These are phyloP conservation scores for Clonostachys rosea DNA, from an alignment of 2,329 filamentous ascomycete species.

Conservation along the genomic window DNA sequence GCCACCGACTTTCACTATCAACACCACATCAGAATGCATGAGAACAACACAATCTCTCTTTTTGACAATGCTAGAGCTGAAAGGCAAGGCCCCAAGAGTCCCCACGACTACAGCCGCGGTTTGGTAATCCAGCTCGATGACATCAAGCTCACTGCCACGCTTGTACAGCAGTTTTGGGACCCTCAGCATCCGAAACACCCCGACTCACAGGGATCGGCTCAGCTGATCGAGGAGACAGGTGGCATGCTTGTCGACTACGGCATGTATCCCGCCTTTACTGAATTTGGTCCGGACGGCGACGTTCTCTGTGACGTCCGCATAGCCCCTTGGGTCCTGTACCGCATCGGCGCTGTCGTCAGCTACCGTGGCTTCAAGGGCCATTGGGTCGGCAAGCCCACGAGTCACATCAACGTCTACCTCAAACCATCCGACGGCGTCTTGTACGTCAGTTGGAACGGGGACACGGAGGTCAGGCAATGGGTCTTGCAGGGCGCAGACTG, in stretches of 20 bases:
- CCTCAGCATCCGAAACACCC: constrained; percentile 36
- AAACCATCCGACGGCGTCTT: constrained; percentile 9
- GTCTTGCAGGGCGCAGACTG: constrained; percentile 13
- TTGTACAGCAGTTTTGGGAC: constrained; percentile 36
- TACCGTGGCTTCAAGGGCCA: constrained; percentile 50
- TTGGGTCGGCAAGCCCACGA: constrained; percentile 42
- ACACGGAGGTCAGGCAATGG: constrained; percentile 41
- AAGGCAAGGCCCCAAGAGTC: background rate
- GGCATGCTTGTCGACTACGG: constrained; percentile 56
- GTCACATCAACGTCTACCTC: constrained; percentile 14
- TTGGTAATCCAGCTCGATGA: constrained; percentile 17
- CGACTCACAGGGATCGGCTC: constrained; percentile 43
- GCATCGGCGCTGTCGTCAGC: constrained; percentile 34
- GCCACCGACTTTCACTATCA: constrained; percentile 24
- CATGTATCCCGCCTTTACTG: constrained; percentile 38
- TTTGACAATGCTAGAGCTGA: constrained; percentile 21
- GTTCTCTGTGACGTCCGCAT: constrained; percentile 49
- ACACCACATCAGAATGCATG: constrained; percentile 39
- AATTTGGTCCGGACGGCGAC: constrained; percentile 39
- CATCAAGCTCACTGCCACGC: constrained; percentile 11
- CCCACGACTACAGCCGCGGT: constrained; percentile 6
- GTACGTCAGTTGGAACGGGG: constrained; percentile 52
- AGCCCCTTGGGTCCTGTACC: constrained; percentile 21
- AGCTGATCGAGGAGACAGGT: constrained; percentile 39
- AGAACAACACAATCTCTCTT: constrained; percentile 43